Evolutionary conservation across 2,329 filamentous ascomycete genomes (phyloP), one percentile per base, ranked within the genome.

Genomic region (Phoma herbarum): DNA sequence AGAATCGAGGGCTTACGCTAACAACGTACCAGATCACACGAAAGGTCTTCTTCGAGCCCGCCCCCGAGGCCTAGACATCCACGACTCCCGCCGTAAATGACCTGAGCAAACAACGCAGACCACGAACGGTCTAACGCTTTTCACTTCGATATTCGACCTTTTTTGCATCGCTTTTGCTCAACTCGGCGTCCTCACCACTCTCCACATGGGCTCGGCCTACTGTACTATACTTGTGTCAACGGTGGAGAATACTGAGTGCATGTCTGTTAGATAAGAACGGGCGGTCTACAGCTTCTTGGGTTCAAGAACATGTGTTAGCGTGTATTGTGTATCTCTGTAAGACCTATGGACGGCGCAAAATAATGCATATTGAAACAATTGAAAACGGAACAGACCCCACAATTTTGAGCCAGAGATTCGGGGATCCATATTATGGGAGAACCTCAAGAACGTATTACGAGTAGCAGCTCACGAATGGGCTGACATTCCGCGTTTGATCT

Each of bases 31-130:
- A 71, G 68, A 66, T 71, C 52, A 68, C 67, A 64, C 64, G 68
- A 52, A 67, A 65, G 54, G 66, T 71, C 43, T 71, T 71, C 62
- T 70, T 71, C 52, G 68, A 71, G 44, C 63, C 67, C 23, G 66
- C 41, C 39, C 44, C 54, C 37, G 59, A 55, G 31, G 29, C 31
- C 28, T 59, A 60, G 12, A 48, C 48, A 20, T 23, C 41, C n/a
- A 37, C 26, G 10, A 22, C 31, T 16, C 9, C 18, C 39, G 16
- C 22, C 43, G 12, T 9, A 37, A 35, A 29, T 7, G 26, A n/a
- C 29, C 31, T 39, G 42, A 46, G 29, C 44, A 55, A 43, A 45
- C 35, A 10, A 35, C 37, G 22, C 33, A 31, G 48, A 29, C 31
- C 46, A 39, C 22, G n/a, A 29, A 46, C 37, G 6, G 35, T 22